Percentiles rank a stretch among this genome's conserved stretches.
phyloP scores from a whole-genome alignment of 129 eudicot genomes.

The Mikania micrantha region DNA sequence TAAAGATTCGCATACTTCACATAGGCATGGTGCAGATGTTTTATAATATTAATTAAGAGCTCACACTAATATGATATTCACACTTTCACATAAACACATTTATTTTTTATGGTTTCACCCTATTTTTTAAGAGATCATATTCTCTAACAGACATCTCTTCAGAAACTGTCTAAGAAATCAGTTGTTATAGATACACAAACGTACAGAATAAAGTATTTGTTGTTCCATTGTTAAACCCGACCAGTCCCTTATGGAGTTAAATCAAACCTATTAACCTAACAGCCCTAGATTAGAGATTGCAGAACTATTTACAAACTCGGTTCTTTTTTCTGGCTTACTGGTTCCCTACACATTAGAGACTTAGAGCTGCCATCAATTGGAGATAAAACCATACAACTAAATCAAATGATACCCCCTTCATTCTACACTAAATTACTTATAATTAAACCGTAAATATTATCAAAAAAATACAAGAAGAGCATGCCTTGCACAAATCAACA shows the following conservation, averaged over 20 bases:
- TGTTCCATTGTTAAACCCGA: too few species aligned
- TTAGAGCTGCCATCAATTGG: too few species aligned
- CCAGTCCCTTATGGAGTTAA: not conserved
- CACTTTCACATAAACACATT: too few species aligned
- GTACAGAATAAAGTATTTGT: too few species aligned
- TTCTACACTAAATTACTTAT: not conserved
- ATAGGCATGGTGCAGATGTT: too few species aligned
- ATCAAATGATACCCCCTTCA: not conserved
- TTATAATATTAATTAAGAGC: too few species aligned
- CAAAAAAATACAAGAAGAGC: not conserved
- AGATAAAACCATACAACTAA: not conserved
- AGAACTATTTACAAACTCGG: not conserved
- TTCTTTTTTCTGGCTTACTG: not conserved
- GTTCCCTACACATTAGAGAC: too few species aligned
- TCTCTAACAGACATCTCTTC: too few species aligned
- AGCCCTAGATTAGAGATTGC: not conserved
- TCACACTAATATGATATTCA: not conserved
- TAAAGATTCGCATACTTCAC: not conserved
- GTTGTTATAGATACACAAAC: too few species aligned
- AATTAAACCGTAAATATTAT: not conserved
- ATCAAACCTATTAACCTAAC: not conserved
- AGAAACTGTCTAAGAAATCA: too few species aligned
- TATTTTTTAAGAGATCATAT: too few species aligned
- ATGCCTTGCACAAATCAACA: constrained; percentile 2
- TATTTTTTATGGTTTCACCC: too few species aligned